A percentile compares a stretch with the other conserved stretches of the same genome.
Conservation (phyloP, 2,329 filamentous ascomycete species). For the Pleurostoma richardsiae region DNA sequence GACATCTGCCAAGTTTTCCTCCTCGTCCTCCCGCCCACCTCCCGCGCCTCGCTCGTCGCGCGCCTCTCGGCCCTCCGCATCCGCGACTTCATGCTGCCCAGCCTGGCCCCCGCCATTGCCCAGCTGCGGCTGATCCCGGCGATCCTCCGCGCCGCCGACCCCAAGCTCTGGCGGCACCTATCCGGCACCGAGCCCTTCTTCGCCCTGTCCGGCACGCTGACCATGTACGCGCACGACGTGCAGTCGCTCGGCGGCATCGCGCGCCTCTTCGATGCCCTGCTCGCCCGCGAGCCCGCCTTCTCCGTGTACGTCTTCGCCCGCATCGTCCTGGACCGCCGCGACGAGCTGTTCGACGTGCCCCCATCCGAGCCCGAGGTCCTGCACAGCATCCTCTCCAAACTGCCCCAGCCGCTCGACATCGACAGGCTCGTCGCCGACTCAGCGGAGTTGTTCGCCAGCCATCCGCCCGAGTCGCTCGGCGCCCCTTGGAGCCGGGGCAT, state of each 20-base stretch:
- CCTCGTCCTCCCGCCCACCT: conserved; percentile 66
- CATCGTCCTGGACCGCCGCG: conserved; percentile 74
- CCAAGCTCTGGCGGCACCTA: conserved; percentile 68
- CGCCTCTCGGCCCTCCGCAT: conserved; percentile 88
- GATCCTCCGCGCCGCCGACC: conserved; percentile 70
- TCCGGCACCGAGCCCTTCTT: conserved; percentile 81
- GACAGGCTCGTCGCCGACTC: conserved; percentile 70
- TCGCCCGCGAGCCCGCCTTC: conserved; percentile 83
- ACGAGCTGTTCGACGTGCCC: conserved; percentile 81
- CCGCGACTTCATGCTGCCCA: conserved; percentile 95
- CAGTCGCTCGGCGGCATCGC: conserved; percentile 84
- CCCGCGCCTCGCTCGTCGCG: conserved; percentile 60
- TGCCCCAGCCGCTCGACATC: conserved; percentile 76
- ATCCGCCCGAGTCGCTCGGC: conserved; percentile 69
- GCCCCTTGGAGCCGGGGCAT: conserved; percentile 61
- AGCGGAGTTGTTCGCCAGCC: conserved; percentile 52
- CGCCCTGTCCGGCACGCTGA: conserved; percentile 86
- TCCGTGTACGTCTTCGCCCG: conserved; percentile 88
- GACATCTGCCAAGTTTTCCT: conserved; percentile 96
- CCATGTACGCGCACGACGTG: conserved; percentile 95
- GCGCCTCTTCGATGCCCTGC: conserved; percentile 84
- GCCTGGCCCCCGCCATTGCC: conserved; percentile 70
- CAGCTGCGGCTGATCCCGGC: conserved; percentile 86
- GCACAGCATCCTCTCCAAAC: conserved; percentile 79
- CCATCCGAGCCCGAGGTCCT: conserved; percentile 87